Evolutionary conservation across 2,329 filamentous ascomycete species (phyloP).

Genomic region (Talaromyces sp.): DNA sequence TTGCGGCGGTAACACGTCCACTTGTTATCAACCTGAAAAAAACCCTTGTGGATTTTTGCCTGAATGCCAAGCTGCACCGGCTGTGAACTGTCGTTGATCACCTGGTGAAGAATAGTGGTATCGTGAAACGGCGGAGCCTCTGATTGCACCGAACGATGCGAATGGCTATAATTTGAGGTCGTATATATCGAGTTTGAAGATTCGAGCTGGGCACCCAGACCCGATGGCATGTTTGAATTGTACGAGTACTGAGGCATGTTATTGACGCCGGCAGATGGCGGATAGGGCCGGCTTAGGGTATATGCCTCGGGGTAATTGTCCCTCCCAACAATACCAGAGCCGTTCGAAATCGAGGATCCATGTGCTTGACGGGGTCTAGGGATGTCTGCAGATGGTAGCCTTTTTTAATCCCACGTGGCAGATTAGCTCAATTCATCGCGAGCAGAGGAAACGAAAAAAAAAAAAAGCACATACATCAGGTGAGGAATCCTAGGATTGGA

Average conservation of each 20-base stretch:
- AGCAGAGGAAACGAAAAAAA: neutral
- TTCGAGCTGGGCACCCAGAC: slow-evolving; percentile 26
- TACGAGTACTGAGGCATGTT: slow-evolving; percentile 25
- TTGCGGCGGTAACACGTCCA: slow-evolving; percentile 93
- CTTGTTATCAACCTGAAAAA: slow-evolving; percentile 72
- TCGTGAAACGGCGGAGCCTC: slow-evolving; percentile 41
- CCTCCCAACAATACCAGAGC: slow-evolving; percentile 32
- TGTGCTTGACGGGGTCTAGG: slow-evolving; percentile 31
- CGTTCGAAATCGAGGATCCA: slow-evolving; percentile 21
- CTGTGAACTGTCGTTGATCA: slow-evolving; percentile 27
- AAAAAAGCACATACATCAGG: slow-evolving; percentile 28
- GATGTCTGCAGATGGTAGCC: slow-evolving; percentile 43
- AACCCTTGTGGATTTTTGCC: slow-evolving; percentile 81
- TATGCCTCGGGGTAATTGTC: slow-evolving; percentile 31
- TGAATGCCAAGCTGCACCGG: slow-evolving; percentile 65
- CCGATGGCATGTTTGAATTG: slow-evolving; percentile 22
- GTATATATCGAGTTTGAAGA: slow-evolving; percentile 25
- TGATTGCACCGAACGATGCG: slow-evolving; percentile 21
- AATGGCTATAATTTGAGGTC: slow-evolving; percentile 18
- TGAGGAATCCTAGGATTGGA: slow-evolving; percentile 26
- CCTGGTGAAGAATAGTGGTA: slow-evolving; percentile 28
- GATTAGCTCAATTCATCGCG: neutral
- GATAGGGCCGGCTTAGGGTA: slow-evolving; percentile 25
- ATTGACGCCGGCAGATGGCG: slow-evolving; percentile 24
- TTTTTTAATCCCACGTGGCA: slow-evolving; percentile 19